Base-by-base conservation (phyloP, 2,329 filamentous ascomycete species). In the Ramularia endophylla region DNA sequence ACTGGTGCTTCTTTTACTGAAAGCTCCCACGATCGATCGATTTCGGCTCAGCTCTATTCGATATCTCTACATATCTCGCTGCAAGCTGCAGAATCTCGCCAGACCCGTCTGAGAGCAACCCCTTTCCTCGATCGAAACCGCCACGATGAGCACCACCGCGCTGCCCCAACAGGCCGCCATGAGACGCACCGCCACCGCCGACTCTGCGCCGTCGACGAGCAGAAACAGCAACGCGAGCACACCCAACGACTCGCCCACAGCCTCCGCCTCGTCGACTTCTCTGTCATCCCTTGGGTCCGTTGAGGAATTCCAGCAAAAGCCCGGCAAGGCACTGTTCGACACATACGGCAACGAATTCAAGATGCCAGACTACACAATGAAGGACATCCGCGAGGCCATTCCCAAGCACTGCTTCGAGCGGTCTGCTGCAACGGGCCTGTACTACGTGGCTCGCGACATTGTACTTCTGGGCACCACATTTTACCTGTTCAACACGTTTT, bases 351-450 rank as follows among this genome's bases (percentile, higher is more conserved):
- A 97, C 68, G 78, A 88, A 60, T 98, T 98, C 73, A 75, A 87
- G 66, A 76, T 94, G 43, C 92, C 92, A 54, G 83, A 97, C 69
- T 98, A 85, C 74, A 94, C 88, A 63, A 94, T 98, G 77, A 95
- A 95, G 75, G 80, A 98, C 63, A 90, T 98, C 63, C 83, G 87
- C 60, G 85, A 95, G 70, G 92, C 92, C 64, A 98, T 98, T 55
- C 92, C 92, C 52, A 87, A 89, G 69, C 92, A 95, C 76, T 98
- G 92, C 78, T 97, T 85, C 67, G 76, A 95, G 73, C 84, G 92
- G 47, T 94, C 87, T 34, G 85, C 78, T 47, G 64, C 79, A 52
- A 80, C 71, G 52, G 84, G 89, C 53, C 73, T 95, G 62, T 70
- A 64, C 60, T 97, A 97, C 68, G 89, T 97, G 57, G 76, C 80